Evolutionary conservation across 805 yeast species (phyloP).

Genomic region (Candida berthetii): DNA sequence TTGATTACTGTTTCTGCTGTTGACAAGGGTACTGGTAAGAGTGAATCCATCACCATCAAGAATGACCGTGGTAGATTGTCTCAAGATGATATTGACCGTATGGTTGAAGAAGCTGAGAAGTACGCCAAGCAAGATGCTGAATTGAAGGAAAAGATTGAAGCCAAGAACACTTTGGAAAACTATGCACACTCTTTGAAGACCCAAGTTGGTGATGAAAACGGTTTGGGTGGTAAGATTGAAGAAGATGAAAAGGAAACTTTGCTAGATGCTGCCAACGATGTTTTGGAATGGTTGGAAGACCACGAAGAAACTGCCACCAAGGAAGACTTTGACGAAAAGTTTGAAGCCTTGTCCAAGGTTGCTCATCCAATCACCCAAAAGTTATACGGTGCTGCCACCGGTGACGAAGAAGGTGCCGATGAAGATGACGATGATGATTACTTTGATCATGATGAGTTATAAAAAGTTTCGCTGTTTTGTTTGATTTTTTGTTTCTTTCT

Average conservation of each 20-base stretch:
- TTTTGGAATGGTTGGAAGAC: conserved; percentile 83
- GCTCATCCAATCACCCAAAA: conserved; percentile 93
- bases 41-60: conserved; percentile 85
- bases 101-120: conserved; percentile 97
- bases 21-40: conserved; percentile 92
- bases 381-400: conserved; percentile 56
- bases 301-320: conserved; percentile 80
- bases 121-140: conserved; percentile 87
- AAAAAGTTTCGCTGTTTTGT: conserved; percentile 7
- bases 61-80: conserved; percentile 93
- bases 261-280: conserved; percentile 81
- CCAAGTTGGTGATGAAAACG: conserved; percentile 49
- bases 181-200: conserved; percentile 80
- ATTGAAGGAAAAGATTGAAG: conserved; percentile 78
- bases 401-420: conserved; percentile 47
- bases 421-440: conserved; percentile 47
- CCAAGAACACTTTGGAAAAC: conserved; percentile 84
- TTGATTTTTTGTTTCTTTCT: too few species aligned
- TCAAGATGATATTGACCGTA: conserved; percentile 92
- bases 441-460: conserved; percentile 69
- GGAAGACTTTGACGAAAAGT: conserved; percentile 93
- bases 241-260: conserved; percentile 91
- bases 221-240: conserved; percentile 72
- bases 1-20: conserved; percentile 80
- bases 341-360: conserved; percentile 68